Conservation (phyloP, 305 asterid genomes). For the Solanum hybrid region DNA sequence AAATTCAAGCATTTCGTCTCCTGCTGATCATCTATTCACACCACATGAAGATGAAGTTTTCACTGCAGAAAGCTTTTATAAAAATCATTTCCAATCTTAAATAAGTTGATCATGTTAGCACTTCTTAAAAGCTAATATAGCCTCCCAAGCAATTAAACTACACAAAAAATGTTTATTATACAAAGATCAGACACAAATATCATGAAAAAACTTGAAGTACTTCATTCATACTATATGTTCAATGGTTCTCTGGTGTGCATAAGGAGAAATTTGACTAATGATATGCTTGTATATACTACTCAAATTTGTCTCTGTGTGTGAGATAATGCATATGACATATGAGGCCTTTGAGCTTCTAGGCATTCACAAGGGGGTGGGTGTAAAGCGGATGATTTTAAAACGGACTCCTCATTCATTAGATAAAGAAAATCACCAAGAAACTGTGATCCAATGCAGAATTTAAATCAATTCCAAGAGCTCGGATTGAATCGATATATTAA, state of each 20-base stretch:
- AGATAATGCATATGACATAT: neutral
- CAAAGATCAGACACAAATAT: neutral
- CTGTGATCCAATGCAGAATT: neutral
- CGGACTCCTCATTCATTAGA: neutral
- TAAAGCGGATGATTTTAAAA: neutral
- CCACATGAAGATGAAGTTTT: conserved; percentile 18
- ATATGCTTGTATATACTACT: neutral
- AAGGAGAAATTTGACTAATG: neutral
- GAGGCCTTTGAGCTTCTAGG: neutral
- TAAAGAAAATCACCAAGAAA: neutral
- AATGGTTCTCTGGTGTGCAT: neutral
- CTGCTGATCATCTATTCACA: conserved; percentile 11
- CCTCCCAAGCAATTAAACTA: neutral
- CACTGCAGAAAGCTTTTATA: conserved; percentile 21
- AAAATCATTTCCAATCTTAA: conserved; percentile 21
- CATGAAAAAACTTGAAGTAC: neutral
- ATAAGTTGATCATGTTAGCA: conserved; percentile 5
- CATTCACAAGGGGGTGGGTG: neutral
- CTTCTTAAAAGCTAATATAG: neutral
- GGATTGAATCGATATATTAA: neutral
- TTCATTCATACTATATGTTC: neutral
- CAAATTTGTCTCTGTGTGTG: neutral
- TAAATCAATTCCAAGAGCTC: neutral
- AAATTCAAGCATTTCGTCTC: conserved; percentile 21
- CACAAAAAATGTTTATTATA: neutral